phyloP scores from a whole-genome alignment of 2,329 filamentous ascomycete genomes.

The Dothistroma septosporum region DNA sequence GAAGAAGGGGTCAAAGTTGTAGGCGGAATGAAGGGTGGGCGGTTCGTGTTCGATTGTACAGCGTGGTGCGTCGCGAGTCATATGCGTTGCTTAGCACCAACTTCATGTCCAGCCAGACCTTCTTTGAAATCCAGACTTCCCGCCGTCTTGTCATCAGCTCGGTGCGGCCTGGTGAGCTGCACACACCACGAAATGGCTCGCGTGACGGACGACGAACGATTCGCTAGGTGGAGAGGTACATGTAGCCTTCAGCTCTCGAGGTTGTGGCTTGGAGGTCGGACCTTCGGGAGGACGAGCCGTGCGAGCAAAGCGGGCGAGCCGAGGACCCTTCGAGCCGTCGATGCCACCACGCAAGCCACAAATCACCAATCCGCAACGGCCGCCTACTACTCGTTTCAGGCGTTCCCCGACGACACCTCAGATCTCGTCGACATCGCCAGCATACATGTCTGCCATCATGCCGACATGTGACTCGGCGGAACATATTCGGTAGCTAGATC shows the following conservation, averaged over 20 bases:
- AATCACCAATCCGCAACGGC: background rate
- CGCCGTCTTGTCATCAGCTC: no score
- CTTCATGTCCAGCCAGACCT: no score
- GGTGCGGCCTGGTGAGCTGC: no score
- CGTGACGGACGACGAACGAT: no score
- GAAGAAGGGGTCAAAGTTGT: constrained; percentile 65
- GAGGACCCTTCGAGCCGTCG: background rate
- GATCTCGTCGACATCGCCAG: background rate
- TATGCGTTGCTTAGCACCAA: background rate
- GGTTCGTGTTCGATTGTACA: background rate
- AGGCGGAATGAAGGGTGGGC: background rate
- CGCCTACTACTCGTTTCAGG: no score
- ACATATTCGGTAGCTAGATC: background rate
- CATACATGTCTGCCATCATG: background rate
- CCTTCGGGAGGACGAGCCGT: background rate
- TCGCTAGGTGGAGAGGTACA: background rate
- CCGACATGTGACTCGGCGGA: no score
- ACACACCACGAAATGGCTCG: no score
- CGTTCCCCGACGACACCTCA: no score
- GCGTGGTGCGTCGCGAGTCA: background rate
- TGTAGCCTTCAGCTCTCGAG: background rate
- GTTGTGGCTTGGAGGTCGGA: background rate
- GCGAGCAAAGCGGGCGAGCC: background rate
- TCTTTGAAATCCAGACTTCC: no score
- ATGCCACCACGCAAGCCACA: background rate